phyloP scores from a whole-genome alignment of 345 rosid species.

The Eucalyptus tenuipes region DNA sequence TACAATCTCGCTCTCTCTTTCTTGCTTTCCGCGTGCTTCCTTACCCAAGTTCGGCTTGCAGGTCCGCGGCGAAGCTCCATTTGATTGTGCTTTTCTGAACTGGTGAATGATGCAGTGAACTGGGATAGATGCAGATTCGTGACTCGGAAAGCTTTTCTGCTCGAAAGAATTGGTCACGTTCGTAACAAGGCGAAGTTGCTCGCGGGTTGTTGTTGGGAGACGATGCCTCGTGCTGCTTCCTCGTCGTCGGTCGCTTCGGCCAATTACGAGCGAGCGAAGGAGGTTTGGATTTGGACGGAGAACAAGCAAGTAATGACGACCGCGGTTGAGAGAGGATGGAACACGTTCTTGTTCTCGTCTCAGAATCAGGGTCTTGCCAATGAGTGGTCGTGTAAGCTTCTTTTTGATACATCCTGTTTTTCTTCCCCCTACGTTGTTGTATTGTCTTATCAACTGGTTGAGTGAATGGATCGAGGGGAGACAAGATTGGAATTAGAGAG shows the following conservation, averaged over 20 bases:
- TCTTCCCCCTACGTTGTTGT: not conserved
- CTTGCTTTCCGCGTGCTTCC: not conserved
- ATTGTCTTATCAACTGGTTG: not conserved
- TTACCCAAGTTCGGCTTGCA: not conserved
- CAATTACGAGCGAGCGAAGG: constrained; percentile 30
- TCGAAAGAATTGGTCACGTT: not conserved
- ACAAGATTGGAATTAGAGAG: not conserved
- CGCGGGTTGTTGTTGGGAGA: not conserved
- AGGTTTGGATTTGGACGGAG: constrained; percentile 78
- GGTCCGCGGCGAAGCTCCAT: not conserved
- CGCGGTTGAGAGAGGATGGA: constrained; percentile 92
- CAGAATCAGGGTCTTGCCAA: constrained; percentile 32
- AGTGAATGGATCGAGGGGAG: not conserved
- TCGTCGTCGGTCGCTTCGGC: not conserved
- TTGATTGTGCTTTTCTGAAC: not conserved
- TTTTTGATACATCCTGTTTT: not conserved
- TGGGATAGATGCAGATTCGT: constrained; percentile 4
- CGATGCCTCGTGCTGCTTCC: not conserved
- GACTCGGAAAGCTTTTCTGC: not conserved
- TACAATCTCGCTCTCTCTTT: not conserved
- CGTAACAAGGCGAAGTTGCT: not conserved
- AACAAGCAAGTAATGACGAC: constrained; percentile 64
- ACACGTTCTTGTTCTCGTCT: constrained; percentile 53
- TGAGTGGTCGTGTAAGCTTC: constrained; percentile 63
- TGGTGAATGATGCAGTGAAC: constrained; percentile 5